These are phyloP conservation scores for Pilaira anomala DNA, from an alignment of 192 early-diverging fungal genomes.

Conservation along the genomic window DNA sequence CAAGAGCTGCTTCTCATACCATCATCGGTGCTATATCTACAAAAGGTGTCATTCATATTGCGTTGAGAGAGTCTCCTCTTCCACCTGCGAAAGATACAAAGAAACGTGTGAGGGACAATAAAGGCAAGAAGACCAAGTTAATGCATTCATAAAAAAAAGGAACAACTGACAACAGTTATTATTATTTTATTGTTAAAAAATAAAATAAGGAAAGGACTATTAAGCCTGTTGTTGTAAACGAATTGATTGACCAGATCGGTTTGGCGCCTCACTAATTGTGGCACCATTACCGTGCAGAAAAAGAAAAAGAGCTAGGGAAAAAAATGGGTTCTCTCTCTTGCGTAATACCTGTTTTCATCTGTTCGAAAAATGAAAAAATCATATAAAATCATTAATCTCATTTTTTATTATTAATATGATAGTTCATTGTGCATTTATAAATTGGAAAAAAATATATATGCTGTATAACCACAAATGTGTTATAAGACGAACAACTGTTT, in stretches of 20 bases:
- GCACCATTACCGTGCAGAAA: slow-evolving; percentile 9
- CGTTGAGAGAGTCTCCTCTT: slow-evolving; percentile 2
- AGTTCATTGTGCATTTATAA: slow-evolving; percentile 12
- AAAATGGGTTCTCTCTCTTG: slow-evolving; percentile 14
- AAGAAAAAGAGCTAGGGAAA: slow-evolving; percentile 9
- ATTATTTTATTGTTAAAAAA: too few species aligned
- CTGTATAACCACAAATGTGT: slow-evolving; percentile 6
- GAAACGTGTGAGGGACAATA: slow-evolving; percentile 6
- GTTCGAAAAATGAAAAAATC: slow-evolving; percentile 18
- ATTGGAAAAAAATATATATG: slow-evolving; percentile 4
- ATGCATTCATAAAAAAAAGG: not conserved
- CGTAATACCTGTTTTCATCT: slow-evolving; percentile 2
- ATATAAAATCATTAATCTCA: slow-evolving; percentile 8
- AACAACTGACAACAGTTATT: slow-evolving; percentile 5
- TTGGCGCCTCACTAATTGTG: slow-evolving; percentile 10
- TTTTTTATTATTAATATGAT: slow-evolving; percentile 7
- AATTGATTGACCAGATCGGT: slow-evolving; percentile 15
- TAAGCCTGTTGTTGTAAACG: slow-evolving; percentile 8
- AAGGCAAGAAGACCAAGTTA: slow-evolving; percentile 11
- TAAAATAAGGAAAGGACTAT: not conserved
- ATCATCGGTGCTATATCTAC: slow-evolving; percentile 7
- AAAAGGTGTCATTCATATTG: slow-evolving; percentile 10
- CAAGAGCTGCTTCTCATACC: slow-evolving; percentile 4
- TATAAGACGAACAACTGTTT: slow-evolving; percentile 6
- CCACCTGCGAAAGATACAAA: slow-evolving; percentile 2